These are phyloP conservation scores for Alternaria arborescens DNA, from an alignment of 2,329 filamentous ascomycete species.

Conservation along the genomic window DNA sequence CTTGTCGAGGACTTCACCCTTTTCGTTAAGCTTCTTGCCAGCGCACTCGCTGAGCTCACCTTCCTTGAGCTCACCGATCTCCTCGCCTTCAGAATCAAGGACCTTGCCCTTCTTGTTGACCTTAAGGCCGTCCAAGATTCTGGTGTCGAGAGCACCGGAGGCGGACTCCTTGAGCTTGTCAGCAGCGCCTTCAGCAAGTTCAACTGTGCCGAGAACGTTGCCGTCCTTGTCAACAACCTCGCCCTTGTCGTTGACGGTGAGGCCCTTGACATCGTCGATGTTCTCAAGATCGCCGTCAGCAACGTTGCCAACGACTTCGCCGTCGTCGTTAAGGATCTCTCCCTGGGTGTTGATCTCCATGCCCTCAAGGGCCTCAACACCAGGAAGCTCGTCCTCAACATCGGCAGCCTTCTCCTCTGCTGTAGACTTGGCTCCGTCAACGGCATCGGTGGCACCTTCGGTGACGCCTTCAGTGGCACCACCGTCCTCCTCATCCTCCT, in stretches of 20 bases:
- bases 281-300: constrained; percentile 53
- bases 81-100: constrained; percentile 60
- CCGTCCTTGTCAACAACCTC: constrained; percentile 61
- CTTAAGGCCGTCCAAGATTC: constrained; percentile 62
- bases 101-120: constrained; percentile 67
- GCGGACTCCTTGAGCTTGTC: constrained; percentile 57
- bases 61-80: constrained; percentile 60
- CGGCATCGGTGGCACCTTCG: constrained; percentile 24
- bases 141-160: constrained; percentile 53
- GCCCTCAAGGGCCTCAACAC: constrained; percentile 61
- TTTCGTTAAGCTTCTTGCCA: constrained; percentile 60
- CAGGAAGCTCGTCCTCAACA: constrained; percentile 60
- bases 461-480: constrained; percentile 34
- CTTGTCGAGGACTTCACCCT: constrained; percentile 62
- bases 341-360: constrained; percentile 61
- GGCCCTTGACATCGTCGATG: constrained; percentile 57
- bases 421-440: constrained; percentile 44
- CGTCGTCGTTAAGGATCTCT: constrained; percentile 59
- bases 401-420: constrained; percentile 47
- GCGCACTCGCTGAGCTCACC: constrained; percentile 56
- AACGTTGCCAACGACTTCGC: constrained; percentile 60
- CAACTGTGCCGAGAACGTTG: constrained; percentile 60
- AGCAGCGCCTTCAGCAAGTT: constrained; percentile 59
- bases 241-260: constrained; percentile 61
- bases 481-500: constrained; percentile 40